Conservation (phyloP, 257 asterid genomes). For the Solanum stenotomum region DNA sequence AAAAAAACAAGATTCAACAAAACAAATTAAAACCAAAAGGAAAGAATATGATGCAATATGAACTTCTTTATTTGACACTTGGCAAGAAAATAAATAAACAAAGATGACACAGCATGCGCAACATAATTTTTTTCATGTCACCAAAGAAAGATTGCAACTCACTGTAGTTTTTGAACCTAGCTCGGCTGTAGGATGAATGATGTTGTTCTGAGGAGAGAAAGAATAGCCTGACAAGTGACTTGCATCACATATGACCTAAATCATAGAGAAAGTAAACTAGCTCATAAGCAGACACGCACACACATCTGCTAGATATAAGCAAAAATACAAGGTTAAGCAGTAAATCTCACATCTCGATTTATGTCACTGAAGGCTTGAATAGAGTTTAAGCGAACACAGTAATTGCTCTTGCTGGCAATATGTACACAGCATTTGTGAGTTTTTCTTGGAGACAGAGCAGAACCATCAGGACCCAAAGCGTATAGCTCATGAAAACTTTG, state of each 20-base stretch:
- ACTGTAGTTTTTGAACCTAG: slow-evolving; percentile 91
- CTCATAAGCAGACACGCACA: background rate
- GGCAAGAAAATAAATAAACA: background rate
- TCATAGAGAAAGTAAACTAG: slow-evolving; percentile 2
- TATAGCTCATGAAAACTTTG: slow-evolving; percentile 78
- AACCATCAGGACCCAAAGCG: slow-evolving; percentile 52
- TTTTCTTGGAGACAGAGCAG: slow-evolving; percentile 34
- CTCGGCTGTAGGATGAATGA: slow-evolving; percentile 67
- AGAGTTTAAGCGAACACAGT: slow-evolving; percentile 78
- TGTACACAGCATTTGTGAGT: slow-evolving; percentile 89
- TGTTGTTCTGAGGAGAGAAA: slow-evolving; percentile 79
- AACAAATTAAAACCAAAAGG: background rate
- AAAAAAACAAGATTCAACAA: background rate
- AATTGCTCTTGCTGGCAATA: slow-evolving; percentile 82
- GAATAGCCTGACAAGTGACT: slow-evolving; percentile 76
- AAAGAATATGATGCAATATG: background rate
- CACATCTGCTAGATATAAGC: background rate
- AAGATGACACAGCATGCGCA: background rate
- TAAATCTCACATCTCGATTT: slow-evolving; percentile 75
- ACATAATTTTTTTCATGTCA: background rate
- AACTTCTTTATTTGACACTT: background rate
- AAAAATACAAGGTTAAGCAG: background rate
- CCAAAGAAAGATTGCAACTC: slow-evolving; percentile 22
- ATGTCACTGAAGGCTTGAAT: slow-evolving; percentile 86
- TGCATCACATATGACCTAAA: slow-evolving; percentile 87